Evolutionary conservation across 2,329 filamentous ascomycete genomes (phyloP), one percentile per base, ranked within the genome.

Genomic region (Diatrype stigma): DNA sequence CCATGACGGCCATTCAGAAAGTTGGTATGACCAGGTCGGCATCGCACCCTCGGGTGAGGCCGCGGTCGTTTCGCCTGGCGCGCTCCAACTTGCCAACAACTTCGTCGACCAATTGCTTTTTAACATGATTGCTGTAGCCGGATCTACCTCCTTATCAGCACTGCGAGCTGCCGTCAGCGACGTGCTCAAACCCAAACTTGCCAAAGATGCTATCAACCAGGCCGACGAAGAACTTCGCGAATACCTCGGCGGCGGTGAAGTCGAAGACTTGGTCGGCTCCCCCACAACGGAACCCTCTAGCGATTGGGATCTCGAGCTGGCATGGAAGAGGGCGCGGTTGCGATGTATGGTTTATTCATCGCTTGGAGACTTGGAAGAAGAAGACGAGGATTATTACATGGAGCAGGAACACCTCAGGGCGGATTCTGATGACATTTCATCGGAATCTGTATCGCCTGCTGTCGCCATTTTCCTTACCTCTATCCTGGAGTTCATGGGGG

Each of bases 291-390:
- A 75, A 30, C 70, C 76, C 2, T 70, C 73, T 11, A 77, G 77
- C 2, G 83, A 87, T 59, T 97, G 93, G 83, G 91, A 97, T 66
- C 74, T 96, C n/a, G 89, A 96, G 65, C 78, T 92, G 50, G 86
- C 92, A 17, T 99, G 94, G 92, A 96, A 95, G 73, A 82, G 94
- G 59, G 94, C 92, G 0, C 84, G 94, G 49, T 73, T 99, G 62
- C 84, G 94, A 54, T 96, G 94, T 68, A 99, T 99, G 94, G 93
- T 99, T 21, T 97, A 97, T 68, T 97, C 92, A 8, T 92, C 94
- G 8, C 76, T 99, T 6, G 94, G 94, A 42, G 93, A 99, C 65
- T 85, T 99, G 80, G 95, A 99, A 69, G 94, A 99, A 71, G 92
- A 97, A 59, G 94, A 99, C 58, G 94, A 97, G 68, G 93, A 96